Base-by-base conservation (phyloP, 768 basidiomycete genomes). In the Agrocybe pediades region DNA sequence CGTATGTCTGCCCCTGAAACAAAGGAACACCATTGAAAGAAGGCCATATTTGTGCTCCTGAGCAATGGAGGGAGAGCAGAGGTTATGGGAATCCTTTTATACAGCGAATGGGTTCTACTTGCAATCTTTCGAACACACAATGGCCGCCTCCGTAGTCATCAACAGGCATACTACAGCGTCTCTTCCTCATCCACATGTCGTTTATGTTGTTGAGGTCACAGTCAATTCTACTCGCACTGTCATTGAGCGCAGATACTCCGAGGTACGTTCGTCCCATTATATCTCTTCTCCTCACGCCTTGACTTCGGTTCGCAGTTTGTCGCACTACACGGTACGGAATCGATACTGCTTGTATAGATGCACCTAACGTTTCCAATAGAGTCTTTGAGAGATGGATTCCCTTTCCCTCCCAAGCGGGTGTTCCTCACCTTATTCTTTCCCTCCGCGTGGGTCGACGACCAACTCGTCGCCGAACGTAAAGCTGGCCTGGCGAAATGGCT, bases 361-460 rank as follows among this genome's bases (percentile, higher is more conserved):
- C 23, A 1, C 3, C 9, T 17, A n/a, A 16, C 21, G 15, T 26
- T 45, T 41, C 11, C 33, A 11, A 20, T 46, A 67, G 66, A 65
- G n/a, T 57, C 66, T n/a, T 65, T 78, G 27, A 60, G 63, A 33
- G 72, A 77, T 54, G 56, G 65, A 0, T 73, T 68, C 53, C 20
- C 60, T 1, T 69, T 82, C 13, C 80, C 80, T 8, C 75, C 79
- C 0, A 81, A 80, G 66, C 74, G 75, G 15, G 63, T 75, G 25
- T 62, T 82, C 6, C 62, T 65, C 6, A 78, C 75, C 2, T 67
- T 64, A 0, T 74, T 81, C 56, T 49, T 79, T 29, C 78, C 79
- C 0, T 74, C 74, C 1, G 75, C 76, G 2, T 81, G 80, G 79
- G 65, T 77, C 9, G 78, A 81, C 59, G 79, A 82, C 55, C 54